Evolutionary conservation across 495 filamentous ascomycete genomes (phyloP).

Genomic region (Massariosphaeria phaeospora): DNA sequence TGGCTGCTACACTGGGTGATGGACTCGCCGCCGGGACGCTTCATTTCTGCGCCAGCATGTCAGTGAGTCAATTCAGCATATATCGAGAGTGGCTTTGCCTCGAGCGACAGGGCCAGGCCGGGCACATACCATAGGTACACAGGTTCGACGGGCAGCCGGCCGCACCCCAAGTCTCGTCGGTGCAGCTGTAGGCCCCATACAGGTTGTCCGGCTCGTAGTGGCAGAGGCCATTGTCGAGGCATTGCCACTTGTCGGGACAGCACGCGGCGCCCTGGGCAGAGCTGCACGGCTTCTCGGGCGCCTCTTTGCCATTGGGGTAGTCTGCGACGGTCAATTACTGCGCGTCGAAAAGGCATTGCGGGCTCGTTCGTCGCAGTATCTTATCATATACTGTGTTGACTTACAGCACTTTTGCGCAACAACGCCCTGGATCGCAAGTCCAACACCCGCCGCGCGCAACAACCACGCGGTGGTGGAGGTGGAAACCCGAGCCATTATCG

Average conservation of each 20-base stretch:
- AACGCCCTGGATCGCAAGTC: background rate
- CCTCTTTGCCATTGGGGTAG: slow-evolving; percentile 27
- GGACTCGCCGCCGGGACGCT: slow-evolving; percentile 15
- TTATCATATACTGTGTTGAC: no score
- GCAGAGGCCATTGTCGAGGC: slow-evolving; percentile 30
- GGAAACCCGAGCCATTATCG: no score
- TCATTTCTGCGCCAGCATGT: slow-evolving; percentile 17
- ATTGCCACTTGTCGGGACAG: slow-evolving; percentile 31
- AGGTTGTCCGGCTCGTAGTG: slow-evolving; percentile 18
- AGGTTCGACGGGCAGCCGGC: slow-evolving; percentile 21
- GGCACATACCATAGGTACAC: slow-evolving; percentile 32
- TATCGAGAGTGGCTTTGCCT: no score
- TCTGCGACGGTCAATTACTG: no score
- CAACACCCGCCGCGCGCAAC: background rate
- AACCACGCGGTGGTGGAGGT: background rate
- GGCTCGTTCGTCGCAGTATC: no score
- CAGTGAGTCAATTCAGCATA: background rate
- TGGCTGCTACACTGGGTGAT: slow-evolving; percentile 26
- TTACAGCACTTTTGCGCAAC: background rate
- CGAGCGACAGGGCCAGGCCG: no score
- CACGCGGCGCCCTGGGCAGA: slow-evolving; percentile 20
- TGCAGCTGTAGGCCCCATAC: slow-evolving; percentile 27
- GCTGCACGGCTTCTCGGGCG: slow-evolving; percentile 28
- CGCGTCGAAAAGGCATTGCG: no score
- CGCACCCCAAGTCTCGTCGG: slow-evolving; percentile 23